Evolutionary conservation across 768 basidiomycete genomes (phyloP).

Genomic region (Termitomyces sp.): DNA sequence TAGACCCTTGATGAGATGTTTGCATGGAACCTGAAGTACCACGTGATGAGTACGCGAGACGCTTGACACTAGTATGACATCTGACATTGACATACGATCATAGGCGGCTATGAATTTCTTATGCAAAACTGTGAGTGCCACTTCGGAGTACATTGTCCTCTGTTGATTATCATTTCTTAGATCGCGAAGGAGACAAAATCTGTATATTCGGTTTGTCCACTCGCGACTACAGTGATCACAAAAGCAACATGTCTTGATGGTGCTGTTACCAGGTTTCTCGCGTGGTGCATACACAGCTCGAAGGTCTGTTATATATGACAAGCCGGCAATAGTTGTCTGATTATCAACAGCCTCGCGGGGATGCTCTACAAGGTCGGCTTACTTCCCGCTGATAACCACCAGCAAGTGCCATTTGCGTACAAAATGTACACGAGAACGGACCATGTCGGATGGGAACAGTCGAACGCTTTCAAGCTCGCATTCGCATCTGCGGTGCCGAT

Average conservation of each 20-base stretch:
- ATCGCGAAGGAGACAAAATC: constrained; percentile 48
- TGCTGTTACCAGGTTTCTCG: constrained; percentile 39
- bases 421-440: constrained; percentile 55
- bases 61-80: not conserved
- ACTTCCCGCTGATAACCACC: constrained; percentile 38
- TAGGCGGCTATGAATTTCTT: constrained; percentile 51
- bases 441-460: constrained; percentile 38
- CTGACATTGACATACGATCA: not conserved
- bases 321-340: not conserved
- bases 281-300: constrained; percentile 62
- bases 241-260: not conserved
- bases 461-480: constrained; percentile 48
- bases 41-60: constrained; percentile 38
- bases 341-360: constrained; percentile 32
- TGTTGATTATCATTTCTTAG: constrained; percentile 16
- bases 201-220: constrained; percentile 47
- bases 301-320: constrained; percentile 21
- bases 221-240: not conserved
- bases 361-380: constrained; percentile 50
- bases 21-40: constrained; percentile 41
- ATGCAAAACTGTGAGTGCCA: constrained; percentile 45
- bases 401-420: constrained; percentile 61
- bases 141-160: not conserved
- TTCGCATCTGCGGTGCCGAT: constrained; percentile 49
- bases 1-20: constrained; percentile 44